Conservation (phyloP, 164 flowering plant genomes). For the Magnolia kwangsiensis region DNA sequence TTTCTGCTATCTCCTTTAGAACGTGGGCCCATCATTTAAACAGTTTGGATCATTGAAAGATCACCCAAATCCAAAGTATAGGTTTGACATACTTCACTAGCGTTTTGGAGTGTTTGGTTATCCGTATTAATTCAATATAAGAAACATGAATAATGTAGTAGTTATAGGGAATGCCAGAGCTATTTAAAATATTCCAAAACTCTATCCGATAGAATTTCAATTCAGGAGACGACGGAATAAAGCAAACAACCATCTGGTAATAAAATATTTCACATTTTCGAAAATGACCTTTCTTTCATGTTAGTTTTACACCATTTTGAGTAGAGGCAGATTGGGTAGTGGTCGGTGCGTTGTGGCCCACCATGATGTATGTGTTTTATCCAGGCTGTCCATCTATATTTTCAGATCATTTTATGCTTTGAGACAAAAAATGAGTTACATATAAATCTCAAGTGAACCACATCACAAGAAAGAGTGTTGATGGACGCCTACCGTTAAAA, state of each 20-base stretch:
- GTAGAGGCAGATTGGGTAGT: no score
- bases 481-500: no score
- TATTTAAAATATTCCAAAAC: conserved; percentile 4
- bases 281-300: conserved; percentile 15
- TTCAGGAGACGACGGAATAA: not conserved
- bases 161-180: conserved; percentile 16
- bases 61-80: not conserved
- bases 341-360: no score
- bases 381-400: no score
- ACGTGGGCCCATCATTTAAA: not conserved
- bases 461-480: no score
- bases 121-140: conserved; percentile 6
- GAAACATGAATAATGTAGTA: conserved; percentile 16
- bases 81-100: not conserved
- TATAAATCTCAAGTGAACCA: no score
- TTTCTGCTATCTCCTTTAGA: not conserved
- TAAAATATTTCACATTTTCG: not conserved
- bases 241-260: not conserved
- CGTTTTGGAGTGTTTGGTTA: conserved; percentile 33
- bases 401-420: no score
- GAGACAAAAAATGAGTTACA: no score
- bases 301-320: not conserved
- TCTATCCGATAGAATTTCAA: conserved; percentile 33
- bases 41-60: not conserved
- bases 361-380: no score